Evolutionary conservation across 805 yeast species (phyloP), one percentile per base, ranked within the genome.

Genomic region (Tetrapisispora iriomotensis): DNA sequence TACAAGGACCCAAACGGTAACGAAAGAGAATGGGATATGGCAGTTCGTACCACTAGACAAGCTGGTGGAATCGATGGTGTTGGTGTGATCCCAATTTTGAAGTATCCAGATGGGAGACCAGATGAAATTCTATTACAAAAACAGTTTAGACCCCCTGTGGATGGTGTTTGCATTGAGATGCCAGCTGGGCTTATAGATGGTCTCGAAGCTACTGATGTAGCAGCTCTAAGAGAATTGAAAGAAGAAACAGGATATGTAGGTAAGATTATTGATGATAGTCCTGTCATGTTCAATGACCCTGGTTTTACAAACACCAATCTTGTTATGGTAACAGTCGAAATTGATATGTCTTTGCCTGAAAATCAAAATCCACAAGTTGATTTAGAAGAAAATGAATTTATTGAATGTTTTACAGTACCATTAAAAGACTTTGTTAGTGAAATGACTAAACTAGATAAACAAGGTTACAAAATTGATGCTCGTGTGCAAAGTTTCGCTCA

Each of bases 101-200:
- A 75, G 45, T 54, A 55, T 34, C 62, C 67, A 21, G 63, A 72
- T 6, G 59, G 62, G 14, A 71, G 71, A 17, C 71, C 77, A 3
- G 76, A 74, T 44, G 61, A 66, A 26, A 67, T 64, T 47, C 71
- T 87, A 7, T 64, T 92, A 14, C 90, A 85, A 55, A 85, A 84
- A 56, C 98, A 90, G 59, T 90, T 82, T 64, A 72, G 98, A 41
- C 96, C 97, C 1, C 97, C 98, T 1, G 82, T 82, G 3, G 80
- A 72, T 38, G 90, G 86, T 15, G 85, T 90, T 7, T 81, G 94
- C 53, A 77, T 90, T 45, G 98, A 90, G 61, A 72, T 88, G 57
- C 98, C 98, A 1, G 98, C 98, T 0, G 98, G 98, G 0, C 67
- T 90, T 45, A 73, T 92, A 30, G 98, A 90, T 58, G 85, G 88